Evolutionary conservation across 176 grass and related monocot species (phyloP), one percentile per base, ranked within the genome.

Genomic region (Aegilops umbellulata): DNA sequence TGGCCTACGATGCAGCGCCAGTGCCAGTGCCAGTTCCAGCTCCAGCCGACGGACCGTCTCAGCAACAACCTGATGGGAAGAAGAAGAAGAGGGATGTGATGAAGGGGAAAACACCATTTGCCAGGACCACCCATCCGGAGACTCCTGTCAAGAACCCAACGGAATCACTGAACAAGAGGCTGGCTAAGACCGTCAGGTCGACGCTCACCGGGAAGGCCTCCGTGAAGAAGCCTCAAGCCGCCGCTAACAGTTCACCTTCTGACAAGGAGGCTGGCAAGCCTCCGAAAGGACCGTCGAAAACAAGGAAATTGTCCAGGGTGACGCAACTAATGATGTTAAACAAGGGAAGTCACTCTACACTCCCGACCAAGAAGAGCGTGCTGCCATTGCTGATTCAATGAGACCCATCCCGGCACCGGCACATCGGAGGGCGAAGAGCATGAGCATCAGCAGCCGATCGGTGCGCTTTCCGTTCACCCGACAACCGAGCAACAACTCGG

Each of bases 1-100:
- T 82, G 65, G 85, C 84, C 10, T 90, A 92, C 9, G 91, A 87
- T 31, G 25, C 58, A 8, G 57, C 26, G 58, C 71, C 82, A 3
- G 25, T 6, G 5, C 49, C 16, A 49, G 46, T 5, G 16, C 46
- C 14, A 19, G 16, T 16, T 49, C 46, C 13, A 16, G 46, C 46
- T 49, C 10, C 41, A n/a, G 16, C 20, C 4, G 70, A 70, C 20
- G 75, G 19, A 4, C 49, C 49, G 19, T 53, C 49, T 53, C 47
- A 49, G 1, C 49, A 19, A 53, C 49, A 53, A 19, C 49, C 49
- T 53, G 49, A 53, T 19, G 49, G 15, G 49, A 53, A 6, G 49
- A 55, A 6, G 49, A 55, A 75, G 44, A 80, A 83, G 86, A 83
- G 76, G 55, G 32, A 31, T 81, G 60, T 12, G 76, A 34, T 24